These are phyloP conservation scores for Lachnellula cervina DNA, from an alignment of 2,329 filamentous ascomycete species.

Conservation along the genomic window DNA sequence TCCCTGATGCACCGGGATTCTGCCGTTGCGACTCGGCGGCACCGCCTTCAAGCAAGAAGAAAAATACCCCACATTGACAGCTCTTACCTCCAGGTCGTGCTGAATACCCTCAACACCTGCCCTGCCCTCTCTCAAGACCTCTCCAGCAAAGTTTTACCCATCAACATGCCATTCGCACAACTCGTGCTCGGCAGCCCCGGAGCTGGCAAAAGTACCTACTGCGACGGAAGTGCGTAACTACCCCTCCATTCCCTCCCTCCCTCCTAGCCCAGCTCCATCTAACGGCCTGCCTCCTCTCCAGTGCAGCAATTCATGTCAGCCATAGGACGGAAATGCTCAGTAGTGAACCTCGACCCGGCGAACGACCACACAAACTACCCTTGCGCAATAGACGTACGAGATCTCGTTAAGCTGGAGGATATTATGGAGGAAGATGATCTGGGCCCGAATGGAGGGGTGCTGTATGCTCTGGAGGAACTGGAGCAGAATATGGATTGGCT, in stretches of 20 bases:
- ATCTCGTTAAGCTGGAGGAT: slow-evolving; percentile 84
- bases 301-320: slow-evolving; percentile 97
- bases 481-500: slow-evolving; percentile 94
- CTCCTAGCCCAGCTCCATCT: slow-evolving; percentile 4
- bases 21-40: not conserved
- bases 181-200: slow-evolving; percentile 92
- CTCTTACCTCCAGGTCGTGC: not conserved
- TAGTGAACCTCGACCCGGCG: slow-evolving; percentile 94
- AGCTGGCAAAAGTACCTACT: slow-evolving; percentile 95
- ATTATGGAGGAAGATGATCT: slow-evolving; percentile 89
- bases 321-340: slow-evolving; percentile 88
- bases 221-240: slow-evolving; percentile 71
- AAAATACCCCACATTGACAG: not conserved
- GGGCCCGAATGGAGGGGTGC: slow-evolving; percentile 84
- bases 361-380: slow-evolving; percentile 91
- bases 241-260: not conserved
- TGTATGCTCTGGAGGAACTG: slow-evolving; percentile 92
- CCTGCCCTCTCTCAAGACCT: not conserved
- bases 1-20: not conserved
- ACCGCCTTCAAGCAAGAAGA: not conserved
- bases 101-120: not conserved
- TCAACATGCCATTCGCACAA: slow-evolving; percentile 35
- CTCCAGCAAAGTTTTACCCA: not conserved
- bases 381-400: slow-evolving; percentile 84
- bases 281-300: slow-evolving; percentile 27